Conservation (phyloP, 306 rosid species). For the Vigna mungo region DNA sequence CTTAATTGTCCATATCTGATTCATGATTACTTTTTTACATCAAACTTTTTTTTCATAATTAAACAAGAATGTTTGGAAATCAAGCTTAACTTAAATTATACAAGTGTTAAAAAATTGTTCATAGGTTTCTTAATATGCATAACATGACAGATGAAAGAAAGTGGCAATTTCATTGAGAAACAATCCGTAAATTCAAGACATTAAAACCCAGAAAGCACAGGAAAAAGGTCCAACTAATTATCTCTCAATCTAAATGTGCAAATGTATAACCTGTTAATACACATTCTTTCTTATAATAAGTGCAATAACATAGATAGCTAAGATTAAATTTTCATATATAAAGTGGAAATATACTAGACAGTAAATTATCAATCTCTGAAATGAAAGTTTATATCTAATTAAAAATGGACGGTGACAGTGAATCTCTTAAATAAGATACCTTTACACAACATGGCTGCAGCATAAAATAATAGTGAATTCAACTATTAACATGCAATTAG, state of each 20-base stretch:
- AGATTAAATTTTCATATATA: background rate
- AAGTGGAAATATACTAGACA: background rate
- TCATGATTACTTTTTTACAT: background rate
- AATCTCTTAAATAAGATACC: background rate
- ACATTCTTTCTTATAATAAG: background rate
- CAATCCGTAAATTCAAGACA: background rate
- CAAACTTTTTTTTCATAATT: background rate
- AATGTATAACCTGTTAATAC: background rate
- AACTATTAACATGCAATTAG: background rate
- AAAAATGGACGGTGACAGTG: background rate
- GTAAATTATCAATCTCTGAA: background rate
- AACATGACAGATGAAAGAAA: background rate
- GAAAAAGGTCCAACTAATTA: background rate
- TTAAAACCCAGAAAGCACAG: background rate
- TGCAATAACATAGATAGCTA: background rate
- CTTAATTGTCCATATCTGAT: too few species aligned
- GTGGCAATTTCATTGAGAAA: background rate
- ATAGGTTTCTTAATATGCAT: conserved; percentile 2
- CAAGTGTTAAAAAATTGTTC: background rate
- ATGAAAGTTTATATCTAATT: conserved; percentile 10
- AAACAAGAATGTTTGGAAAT: background rate
- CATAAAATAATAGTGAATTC: background rate
- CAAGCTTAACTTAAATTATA: background rate
- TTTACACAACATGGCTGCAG: background rate
- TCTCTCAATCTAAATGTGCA: background rate